These are phyloP conservation scores for Effrenium voratum DNA, from an alignment of 73 alveolate species.

Conservation along the genomic window DNA sequence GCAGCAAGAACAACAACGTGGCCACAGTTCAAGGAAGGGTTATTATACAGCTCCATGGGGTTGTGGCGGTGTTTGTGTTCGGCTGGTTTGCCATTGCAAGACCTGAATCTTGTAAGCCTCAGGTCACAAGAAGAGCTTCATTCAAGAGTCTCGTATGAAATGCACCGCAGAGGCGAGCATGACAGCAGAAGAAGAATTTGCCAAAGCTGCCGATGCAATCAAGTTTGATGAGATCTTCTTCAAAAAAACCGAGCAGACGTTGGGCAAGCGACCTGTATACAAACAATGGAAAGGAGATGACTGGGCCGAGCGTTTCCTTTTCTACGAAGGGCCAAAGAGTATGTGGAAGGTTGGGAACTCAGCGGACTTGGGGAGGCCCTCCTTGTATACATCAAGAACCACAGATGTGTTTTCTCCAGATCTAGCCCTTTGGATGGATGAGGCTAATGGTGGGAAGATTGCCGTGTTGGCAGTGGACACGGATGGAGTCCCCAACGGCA, in stretches of 20 bases:
- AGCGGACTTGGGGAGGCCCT: conserved; percentile 9
- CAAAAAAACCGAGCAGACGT: background rate
- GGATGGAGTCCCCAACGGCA: conserved; percentile 27
- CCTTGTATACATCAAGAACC: background rate
- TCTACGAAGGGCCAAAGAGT: conserved; percentile 22
- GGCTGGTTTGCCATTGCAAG: too few relatives aligned
- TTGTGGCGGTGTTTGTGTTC: too few relatives aligned
- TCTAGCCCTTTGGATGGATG: conserved; percentile 26
- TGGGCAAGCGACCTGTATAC: conserved; percentile 33
- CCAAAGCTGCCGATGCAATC: conserved; percentile 31
- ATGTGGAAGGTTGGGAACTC: conserved; percentile 18
- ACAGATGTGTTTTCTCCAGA: conserved; percentile 24
- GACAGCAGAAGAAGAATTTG: conserved; percentile 3
- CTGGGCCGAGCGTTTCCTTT: conserved; percentile 11
- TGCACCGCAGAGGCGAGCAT: background rate
- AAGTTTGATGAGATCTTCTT: conserved; percentile 27
- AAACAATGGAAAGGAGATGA: conserved; percentile 22
- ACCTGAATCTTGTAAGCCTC: too few relatives aligned
- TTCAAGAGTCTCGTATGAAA: conserved; percentile 7
- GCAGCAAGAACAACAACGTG: too few relatives aligned
- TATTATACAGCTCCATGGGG: too few relatives aligned
- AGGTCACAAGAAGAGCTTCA: conserved; percentile 15
- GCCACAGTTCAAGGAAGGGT: too few relatives aligned
- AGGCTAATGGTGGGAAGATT: conserved; percentile 33
- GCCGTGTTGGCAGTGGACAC: conserved; percentile 31